phyloP scores from a whole-genome alignment of 2,329 filamentous ascomycete genomes.

The Aspergillus melleus region DNA sequence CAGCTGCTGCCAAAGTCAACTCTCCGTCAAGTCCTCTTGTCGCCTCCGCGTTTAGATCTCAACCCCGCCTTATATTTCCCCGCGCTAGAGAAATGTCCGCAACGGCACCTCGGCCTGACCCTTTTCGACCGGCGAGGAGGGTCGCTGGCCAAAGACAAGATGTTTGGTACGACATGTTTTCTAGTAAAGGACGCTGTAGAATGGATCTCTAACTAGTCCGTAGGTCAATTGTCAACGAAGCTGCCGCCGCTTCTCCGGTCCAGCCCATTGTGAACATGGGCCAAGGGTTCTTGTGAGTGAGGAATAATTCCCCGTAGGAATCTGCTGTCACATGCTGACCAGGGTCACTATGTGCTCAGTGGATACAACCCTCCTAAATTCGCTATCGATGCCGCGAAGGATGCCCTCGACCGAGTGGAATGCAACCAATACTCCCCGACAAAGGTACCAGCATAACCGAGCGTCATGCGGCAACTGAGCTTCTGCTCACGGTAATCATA shows the following conservation, averaged over 20 bases:
- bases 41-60: not conserved
- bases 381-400: constrained; percentile 86
- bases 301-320: not conserved
- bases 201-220: constrained; percentile 12
- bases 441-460: constrained; percentile 53
- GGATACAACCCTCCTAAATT: constrained; percentile 94
- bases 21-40: not conserved
- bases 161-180: constrained; percentile 43
- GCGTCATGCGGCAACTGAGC: not conserved
- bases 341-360: constrained; percentile 26
- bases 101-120: constrained; percentile 38
- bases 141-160: constrained; percentile 53
- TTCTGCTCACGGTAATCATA: constrained; percentile 26
- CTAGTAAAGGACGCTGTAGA: not conserved
- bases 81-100: constrained; percentile 41
- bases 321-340: not conserved
- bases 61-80: constrained; percentile 22
- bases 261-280: constrained; percentile 70
- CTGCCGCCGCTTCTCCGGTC: constrained; percentile 62
- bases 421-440: constrained; percentile 99
- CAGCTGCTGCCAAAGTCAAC: not conserved
- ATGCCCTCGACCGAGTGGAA: constrained; percentile 84
- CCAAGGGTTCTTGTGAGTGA: constrained; percentile 58
- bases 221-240: constrained; percentile 68
- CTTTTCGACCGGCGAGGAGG: constrained; percentile 48